phyloP scores from a whole-genome alignment of 768 basidiomycete genomes.

The Leccinum sublutescens region DNA sequence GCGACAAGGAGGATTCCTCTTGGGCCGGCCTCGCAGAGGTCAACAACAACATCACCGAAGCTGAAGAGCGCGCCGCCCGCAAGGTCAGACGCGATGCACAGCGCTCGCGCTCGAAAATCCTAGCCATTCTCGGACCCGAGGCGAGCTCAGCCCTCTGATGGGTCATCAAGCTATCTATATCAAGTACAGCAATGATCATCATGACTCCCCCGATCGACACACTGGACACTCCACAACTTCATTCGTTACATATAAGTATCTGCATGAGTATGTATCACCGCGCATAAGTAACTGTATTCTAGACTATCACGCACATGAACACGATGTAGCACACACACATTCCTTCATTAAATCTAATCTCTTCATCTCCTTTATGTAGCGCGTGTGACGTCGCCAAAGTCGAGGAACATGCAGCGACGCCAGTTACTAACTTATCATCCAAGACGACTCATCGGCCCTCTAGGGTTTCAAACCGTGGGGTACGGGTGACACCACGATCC shows the following conservation, averaged over 20 bases:
- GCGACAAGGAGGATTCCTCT: background rate
- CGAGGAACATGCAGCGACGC: background rate
- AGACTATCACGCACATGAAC: background rate
- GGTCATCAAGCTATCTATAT: background rate
- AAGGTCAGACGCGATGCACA: constrained; percentile 9
- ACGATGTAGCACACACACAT: background rate
- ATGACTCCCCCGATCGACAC: background rate
- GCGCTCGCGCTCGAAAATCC: constrained; percentile 10
- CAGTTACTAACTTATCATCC: no score
- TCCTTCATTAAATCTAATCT: background rate
- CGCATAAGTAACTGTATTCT: background rate
- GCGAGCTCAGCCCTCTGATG: background rate
- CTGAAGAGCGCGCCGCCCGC: constrained; percentile 4
- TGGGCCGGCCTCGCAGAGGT: background rate
- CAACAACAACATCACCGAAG: background rate
- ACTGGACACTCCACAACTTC: background rate
- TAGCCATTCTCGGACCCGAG: constrained; percentile 10
- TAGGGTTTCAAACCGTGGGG: no score
- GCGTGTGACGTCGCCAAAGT: background rate
- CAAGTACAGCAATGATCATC: background rate
- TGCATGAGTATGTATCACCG: background rate
- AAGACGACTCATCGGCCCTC: no score
- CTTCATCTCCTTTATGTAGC: background rate
- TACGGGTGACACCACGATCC: no score
- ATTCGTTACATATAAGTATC: background rate